Evolutionary conservation across 2,329 filamentous ascomycete species (phyloP).

Genomic region (Stagonosporopsis rhizophila): DNA sequence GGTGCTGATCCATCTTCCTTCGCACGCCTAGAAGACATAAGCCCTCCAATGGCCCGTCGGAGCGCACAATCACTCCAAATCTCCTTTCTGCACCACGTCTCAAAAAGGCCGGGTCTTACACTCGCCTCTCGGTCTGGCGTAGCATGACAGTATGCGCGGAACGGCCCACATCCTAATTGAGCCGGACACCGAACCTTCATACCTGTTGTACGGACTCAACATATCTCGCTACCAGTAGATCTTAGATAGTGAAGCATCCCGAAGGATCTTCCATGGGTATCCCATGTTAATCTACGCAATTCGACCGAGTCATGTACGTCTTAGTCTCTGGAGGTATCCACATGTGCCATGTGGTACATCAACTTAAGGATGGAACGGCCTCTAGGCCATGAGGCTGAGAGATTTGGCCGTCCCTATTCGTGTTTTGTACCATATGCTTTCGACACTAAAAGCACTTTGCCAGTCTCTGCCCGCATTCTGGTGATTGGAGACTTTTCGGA

Average conservation of each 20-base stretch:
- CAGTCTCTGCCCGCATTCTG: not conserved
- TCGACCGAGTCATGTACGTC: conserved; percentile 11
- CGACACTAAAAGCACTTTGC: not conserved
- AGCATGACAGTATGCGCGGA: not conserved
- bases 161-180: not conserved
- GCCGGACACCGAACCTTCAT: conserved; percentile 3
- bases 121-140: not conserved
- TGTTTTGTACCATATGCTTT: conserved; percentile 3
- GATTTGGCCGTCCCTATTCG: conserved; percentile 9
- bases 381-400: conserved; percentile 8
- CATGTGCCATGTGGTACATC: conserved; percentile 14
- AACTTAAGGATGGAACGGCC: conserved; percentile 6
- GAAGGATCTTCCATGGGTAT: not conserved
- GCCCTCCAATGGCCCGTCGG: not conserved
- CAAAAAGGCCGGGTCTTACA: not conserved
- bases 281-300: conserved; percentile 3
- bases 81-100: conserved; percentile 4
- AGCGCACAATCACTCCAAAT: not conserved
- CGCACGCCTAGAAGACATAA: not conserved
- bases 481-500: conserved; percentile 4
- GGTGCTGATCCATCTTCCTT: conserved; percentile 3
- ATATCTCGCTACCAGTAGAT: conserved; percentile 7
- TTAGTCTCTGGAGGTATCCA: conserved; percentile 8
- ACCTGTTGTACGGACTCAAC: not conserved
- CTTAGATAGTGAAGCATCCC: conserved; percentile 1